Evolutionary conservation across 2,329 filamentous ascomycete species (phyloP), one percentile per base, ranked within the genome.

Genomic region (Hymenoscyphus infarciens): DNA sequence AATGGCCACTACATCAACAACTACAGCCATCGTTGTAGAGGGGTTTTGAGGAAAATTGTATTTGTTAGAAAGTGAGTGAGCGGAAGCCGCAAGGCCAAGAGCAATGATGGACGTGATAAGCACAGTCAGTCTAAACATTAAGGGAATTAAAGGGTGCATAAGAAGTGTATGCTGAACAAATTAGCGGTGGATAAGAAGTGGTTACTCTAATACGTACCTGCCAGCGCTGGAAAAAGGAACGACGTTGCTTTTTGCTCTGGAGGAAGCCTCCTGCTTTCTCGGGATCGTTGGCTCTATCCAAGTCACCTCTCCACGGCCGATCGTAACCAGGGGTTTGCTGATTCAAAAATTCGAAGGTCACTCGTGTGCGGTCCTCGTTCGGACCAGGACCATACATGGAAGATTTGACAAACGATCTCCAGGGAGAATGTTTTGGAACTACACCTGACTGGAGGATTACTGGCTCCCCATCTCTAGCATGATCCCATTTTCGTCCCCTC

Each of bases 1-100:
- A 63, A 98, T 83, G 2, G 95, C 94, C 15, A 98, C 83, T 6
- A 89, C 87, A 76, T 98, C 94, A 45, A 99, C 90, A 39, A 91
- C 85, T 60, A 98, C 88, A 33, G 94, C 94, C 78, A 98, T 92
- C 63, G 92, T 84, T 7, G 92, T 90, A 59, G 95, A 96, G 45
- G 89, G 86, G 33, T 84, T 86, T 74, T 91, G 87, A 1, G 80
- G 77, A 33, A 78, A 75, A 72, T 75, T 63, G 72, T 72, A 74
- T 54, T 67, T 67, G 45, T 77, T 69, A 69, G 76, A 69, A 29
- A 79, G 75, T 69, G 86, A 78, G 74, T 87, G 91, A 57, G 98
- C 92, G 27, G 86, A 87, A 3, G 82, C 85, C 1, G 92, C 88
- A 8, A 99, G 81, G 15, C 86, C 91, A 27, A 99, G 83, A 4